These are phyloP conservation scores for Trichopus zeylanicus DNA, from an alignment of 116 monocot species.

Conservation along the genomic window DNA sequence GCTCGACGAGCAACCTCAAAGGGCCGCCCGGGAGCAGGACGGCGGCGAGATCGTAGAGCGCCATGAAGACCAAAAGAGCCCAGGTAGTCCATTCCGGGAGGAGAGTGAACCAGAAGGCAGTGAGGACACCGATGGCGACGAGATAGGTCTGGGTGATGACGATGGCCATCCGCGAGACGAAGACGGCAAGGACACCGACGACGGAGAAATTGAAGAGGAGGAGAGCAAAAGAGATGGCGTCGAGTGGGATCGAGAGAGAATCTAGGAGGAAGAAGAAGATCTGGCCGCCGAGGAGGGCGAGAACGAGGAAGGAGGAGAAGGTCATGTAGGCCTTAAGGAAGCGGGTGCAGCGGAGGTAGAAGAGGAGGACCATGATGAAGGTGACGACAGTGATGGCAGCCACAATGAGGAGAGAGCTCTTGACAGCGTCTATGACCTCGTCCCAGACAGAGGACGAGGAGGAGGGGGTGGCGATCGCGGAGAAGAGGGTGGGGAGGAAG, in stretches of 20 bases:
- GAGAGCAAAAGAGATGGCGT: slow-evolving; percentile 41
- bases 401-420: slow-evolving; percentile 60
- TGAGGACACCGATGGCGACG: slow-evolving; percentile 43
- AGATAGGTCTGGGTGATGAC: slow-evolving; percentile 57
- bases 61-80: slow-evolving; percentile 69
- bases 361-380: slow-evolving; percentile 86
- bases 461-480: slow-evolving; percentile 9
- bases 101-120: slow-evolving; percentile 88
- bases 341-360: slow-evolving; percentile 78
- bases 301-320: slow-evolving; percentile 77
- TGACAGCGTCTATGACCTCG: slow-evolving; percentile 49
- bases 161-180: slow-evolving; percentile 36
- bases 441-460: slow-evolving; percentile 33
- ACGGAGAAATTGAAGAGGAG: slow-evolving; percentile 69
- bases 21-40: slow-evolving; percentile 86
- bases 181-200: slow-evolving; percentile 50
- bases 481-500: slow-evolving; percentile 8
- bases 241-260: slow-evolving; percentile 46
- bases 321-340: slow-evolving; percentile 77
- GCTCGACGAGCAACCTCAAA: slow-evolving; percentile 76
- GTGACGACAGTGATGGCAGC: slow-evolving; percentile 54
- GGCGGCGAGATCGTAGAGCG: slow-evolving; percentile 85
- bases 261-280: slow-evolving; percentile 39
- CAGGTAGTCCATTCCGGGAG: slow-evolving; percentile 98
- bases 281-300: slow-evolving; percentile 58